A percentile compares a stretch with the other conserved stretches of the same genome.
These are phyloP conservation scores for Pythium aristosporum DNA, from an alignment of 352 stramenopile genomes.

Conservation along the genomic window DNA sequence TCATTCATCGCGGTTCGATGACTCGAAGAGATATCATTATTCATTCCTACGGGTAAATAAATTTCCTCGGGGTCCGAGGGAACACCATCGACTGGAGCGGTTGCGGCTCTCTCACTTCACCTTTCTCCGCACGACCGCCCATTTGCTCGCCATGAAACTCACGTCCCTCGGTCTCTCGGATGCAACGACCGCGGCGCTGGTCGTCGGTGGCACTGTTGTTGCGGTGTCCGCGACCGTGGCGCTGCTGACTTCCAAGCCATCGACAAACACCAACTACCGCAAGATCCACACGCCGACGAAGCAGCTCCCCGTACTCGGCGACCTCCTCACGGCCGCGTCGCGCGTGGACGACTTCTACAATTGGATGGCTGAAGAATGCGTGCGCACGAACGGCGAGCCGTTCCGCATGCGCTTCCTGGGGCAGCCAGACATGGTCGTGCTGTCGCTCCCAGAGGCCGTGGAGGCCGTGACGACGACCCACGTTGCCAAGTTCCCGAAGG, in stretches of 20 bases:
- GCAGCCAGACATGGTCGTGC: constrained; percentile 17
- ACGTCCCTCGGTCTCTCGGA: constrained; percentile 4
- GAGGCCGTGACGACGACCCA: constrained; percentile 38
- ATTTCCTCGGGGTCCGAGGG: too few relatives aligned
- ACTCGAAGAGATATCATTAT: too few relatives aligned
- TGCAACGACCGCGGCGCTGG: not conserved
- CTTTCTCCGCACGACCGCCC: too few relatives aligned
- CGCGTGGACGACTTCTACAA: constrained; percentile 10
- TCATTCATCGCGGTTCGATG: too few relatives aligned
- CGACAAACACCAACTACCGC: constrained; percentile 5
- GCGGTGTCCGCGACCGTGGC: not conserved
- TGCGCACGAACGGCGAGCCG: constrained; percentile 14
- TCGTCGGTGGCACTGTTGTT: not conserved
- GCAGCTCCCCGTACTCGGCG: constrained; percentile 9
- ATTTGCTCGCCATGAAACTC: not conserved
- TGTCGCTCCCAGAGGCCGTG: constrained; percentile 21
- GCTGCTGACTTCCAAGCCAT: not conserved
- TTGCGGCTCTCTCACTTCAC: too few relatives aligned
- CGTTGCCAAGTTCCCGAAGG: constrained; percentile 36
- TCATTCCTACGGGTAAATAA: too few relatives aligned
- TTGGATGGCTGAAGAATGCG: constrained; percentile 3
- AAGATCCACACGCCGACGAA: not conserved
- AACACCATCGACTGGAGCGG: too few relatives aligned
- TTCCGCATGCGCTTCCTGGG: constrained; percentile 23
- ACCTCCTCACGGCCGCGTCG: not conserved